phyloP scores from a whole-genome alignment of 179 eudicot genomes.

The Beta macrorhiza region DNA sequence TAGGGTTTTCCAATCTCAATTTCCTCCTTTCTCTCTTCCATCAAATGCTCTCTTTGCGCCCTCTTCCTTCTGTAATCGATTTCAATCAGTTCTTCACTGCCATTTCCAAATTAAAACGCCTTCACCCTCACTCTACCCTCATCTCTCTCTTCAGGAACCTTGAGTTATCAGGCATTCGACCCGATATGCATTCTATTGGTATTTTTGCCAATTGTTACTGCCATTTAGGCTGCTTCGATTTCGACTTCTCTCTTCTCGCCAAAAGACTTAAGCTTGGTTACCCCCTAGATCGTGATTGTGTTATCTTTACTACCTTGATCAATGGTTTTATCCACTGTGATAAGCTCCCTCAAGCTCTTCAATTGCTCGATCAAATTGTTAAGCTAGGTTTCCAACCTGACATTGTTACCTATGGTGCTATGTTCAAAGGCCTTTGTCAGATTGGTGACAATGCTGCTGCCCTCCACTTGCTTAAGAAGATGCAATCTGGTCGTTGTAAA shows the following conservation, averaged over 20 bases:
- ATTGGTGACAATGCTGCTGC: constrained; percentile 6
- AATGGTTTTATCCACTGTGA: background rate
- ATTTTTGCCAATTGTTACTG: constrained; percentile 8
- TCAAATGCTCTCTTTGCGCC: background rate
- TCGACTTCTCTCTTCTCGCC: background rate
- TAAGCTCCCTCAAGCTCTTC: background rate
- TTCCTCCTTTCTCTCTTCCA: background rate
- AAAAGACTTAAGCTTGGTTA: background rate
- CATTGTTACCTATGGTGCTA: background rate
- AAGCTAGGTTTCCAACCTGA: background rate
- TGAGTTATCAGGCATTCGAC: background rate
- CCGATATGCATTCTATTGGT: background rate
- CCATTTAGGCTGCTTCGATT: constrained; percentile 2
- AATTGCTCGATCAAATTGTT: background rate
- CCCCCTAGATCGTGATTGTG: background rate
- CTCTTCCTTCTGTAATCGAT: background rate
- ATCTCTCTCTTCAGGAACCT: background rate
- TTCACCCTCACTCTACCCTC: background rate
- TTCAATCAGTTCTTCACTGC: background rate
- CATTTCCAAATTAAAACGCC: constrained; percentile 1
- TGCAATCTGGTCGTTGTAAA: background rate
- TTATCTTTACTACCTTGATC: background rate
- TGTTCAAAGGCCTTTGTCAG: constrained; percentile 7
- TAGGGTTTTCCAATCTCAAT: constrained; percentile 3
- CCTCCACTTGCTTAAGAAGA: background rate